Base-by-base conservation (phyloP, 31 red algal genomes). In the Pterothamnion heteromorphum region DNA sequence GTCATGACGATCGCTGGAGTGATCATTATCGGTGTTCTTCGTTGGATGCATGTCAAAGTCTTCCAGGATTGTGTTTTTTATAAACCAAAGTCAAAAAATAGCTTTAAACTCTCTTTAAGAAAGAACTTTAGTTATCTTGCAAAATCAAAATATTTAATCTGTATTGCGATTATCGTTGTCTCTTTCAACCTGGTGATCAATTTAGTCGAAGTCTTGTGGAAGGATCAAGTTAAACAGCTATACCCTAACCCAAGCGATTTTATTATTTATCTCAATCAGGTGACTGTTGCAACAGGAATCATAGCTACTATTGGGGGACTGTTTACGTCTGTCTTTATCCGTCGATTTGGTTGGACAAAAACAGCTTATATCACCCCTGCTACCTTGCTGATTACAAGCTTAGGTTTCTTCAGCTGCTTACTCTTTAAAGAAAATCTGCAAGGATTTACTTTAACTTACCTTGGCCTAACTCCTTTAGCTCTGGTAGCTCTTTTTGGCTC, bases 181-280 rank as follows among this genome's bases (percentile, higher is more conserved):
- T 94, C 94, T 0, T 98, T 97, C 90, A 95, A 95, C 26, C 96
- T 97, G 94, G 91, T 92, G 72, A 98, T 98, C 94, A 98, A 98
- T 76, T 95, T 98, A 90, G 97, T 98, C 20, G 97, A 98, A 90
- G 97, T 98, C 30, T 94, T 94, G 3, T 98, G 96, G 96, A 98
- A 98, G 90, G 93, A 92, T 58, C 90, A 89, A 44, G 93, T 98
- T 21, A 90, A 92, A 33, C 91, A 86, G 28, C 94, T 94, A 1
- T 98, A 94, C 88, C 97, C 97, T 24, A 94, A 98, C 74, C 97
- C 97, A 9, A 98, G 97, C 90, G 87, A 88, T 0, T 98, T 97
- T 87, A 97, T 95, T 38, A 87, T 94, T 1, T 98, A 97, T 90
- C 97, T 98, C 95, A 95, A 95, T 90, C 95, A 96, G 80, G 97